Evolutionary conservation across 148 eudicot genomes (phyloP).

Genomic region (Silene conica): DNA sequence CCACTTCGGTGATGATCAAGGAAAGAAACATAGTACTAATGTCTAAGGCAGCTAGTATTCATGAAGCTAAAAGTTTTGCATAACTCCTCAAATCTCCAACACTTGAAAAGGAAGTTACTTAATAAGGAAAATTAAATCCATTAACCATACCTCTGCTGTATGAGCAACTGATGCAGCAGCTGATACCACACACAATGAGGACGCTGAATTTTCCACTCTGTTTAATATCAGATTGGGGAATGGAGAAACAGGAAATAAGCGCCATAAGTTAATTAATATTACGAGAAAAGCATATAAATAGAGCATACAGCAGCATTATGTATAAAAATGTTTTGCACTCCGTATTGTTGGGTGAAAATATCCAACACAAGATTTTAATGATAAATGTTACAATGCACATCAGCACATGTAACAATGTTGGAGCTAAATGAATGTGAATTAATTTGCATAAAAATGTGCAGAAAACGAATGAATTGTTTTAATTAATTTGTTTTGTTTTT

Average conservation of each 20-base stretch:
- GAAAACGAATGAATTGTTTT: too few relatives aligned
- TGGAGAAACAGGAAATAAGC: background rate
- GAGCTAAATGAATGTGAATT: too few relatives aligned
- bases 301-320: background rate
- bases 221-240: slow-evolving; percentile 4
- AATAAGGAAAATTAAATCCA: slow-evolving; percentile 7
- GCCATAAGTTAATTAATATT: background rate
- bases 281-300: background rate
- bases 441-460: too few relatives aligned
- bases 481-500: too few relatives aligned
- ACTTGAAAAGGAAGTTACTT: slow-evolving; percentile 4
- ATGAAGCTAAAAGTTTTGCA: background rate
- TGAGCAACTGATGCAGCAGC: slow-evolving; percentile 66
- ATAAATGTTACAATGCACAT: too few relatives aligned
- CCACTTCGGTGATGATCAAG: background rate
- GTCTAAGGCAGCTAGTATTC: background rate
- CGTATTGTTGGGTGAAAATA: too few relatives aligned
- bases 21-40: background rate
- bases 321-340: background rate
- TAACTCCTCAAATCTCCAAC: background rate
- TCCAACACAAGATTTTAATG: too few relatives aligned
- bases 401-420: too few relatives aligned
- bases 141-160: slow-evolving; percentile 58
- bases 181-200: slow-evolving; percentile 42
- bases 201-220: slow-evolving; percentile 30